These are phyloP conservation scores for Pythium rishiriense DNA, from an alignment of 352 stramenopile species.

Conservation along the genomic window DNA sequence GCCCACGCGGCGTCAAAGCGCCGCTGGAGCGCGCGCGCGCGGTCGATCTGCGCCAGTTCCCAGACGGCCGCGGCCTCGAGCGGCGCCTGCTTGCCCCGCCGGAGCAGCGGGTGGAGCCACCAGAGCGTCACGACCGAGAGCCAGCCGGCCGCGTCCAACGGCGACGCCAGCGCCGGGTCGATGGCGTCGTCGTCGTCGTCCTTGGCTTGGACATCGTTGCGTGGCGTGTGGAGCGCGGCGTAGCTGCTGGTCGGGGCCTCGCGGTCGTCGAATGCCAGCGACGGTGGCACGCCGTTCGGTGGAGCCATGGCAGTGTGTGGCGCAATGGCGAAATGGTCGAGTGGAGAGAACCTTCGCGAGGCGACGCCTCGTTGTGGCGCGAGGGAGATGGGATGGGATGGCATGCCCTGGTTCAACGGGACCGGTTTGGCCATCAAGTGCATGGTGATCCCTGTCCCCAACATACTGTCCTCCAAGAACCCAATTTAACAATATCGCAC, in stretches of 20 bases:
- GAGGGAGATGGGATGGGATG: not conserved
- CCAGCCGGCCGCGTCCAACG: constrained; percentile 27
- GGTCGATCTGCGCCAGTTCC: constrained; percentile 41
- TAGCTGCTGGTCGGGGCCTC: constrained; percentile 5
- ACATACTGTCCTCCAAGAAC: not conserved
- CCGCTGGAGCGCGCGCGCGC: constrained; percentile 37
- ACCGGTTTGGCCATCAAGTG: constrained; percentile 8
- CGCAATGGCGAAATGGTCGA: constrained; percentile 4
- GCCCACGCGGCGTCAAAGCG: constrained; percentile 48
- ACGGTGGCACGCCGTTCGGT: too few relatives aligned
- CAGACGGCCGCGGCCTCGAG: constrained; percentile 45
- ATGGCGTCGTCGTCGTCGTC: not conserved
- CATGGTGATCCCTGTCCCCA: not conserved
- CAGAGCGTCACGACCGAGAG: constrained; percentile 52
- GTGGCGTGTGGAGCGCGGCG: constrained; percentile 11
- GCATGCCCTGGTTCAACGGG: not conserved
- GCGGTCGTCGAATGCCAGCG: not conserved
- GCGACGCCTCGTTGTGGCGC: too few relatives aligned
- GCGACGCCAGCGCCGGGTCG: not conserved
- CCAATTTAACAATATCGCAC: not conserved
- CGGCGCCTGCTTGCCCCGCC: constrained; percentile 31
- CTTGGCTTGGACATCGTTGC: not conserved
- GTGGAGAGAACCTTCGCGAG: too few relatives aligned
- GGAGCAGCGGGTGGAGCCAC: constrained; percentile 54
- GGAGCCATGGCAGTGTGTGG: not conserved